Evolutionary conservation across 2,329 filamentous ascomycete species (phyloP), one percentile per base, ranked within the genome.

Genomic region (Phoma sp.): DNA sequence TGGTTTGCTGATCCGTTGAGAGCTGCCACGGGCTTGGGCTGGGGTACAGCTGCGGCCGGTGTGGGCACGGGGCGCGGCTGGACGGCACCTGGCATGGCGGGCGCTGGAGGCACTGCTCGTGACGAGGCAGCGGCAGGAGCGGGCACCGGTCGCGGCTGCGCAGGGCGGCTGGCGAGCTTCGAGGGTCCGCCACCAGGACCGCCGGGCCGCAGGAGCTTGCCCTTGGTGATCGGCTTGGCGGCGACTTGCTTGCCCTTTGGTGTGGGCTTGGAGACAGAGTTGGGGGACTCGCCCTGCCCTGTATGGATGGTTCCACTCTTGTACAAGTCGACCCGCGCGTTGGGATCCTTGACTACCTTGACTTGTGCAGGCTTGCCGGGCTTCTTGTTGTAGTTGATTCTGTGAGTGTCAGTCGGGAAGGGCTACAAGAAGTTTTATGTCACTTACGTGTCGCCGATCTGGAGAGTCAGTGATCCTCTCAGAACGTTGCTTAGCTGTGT

Each of bases 351-450:
- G 57, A 96, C 71, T 7, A 90, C 90, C 79, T 98, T 98, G 70
- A 99, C 89, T 5, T 86, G 78, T 48, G 93, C 89, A 74, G 91
- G 84, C 79, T 99, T 99, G 50, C 91, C 91, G 1, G 95, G 95
- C 77, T 99, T 99, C 83, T 98, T 99, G 71, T 93, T 93, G 76
- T 96, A 99, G 72, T 96, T 91, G 64, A 99, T 93, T 4, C 78
- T 83, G 60, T 49, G 18, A 53, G 22, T 41, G 56, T 76, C 63
- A 76, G 69, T 51, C 23, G 13, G 11, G 6, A 9, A 14, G 27
- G n/a, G 7, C 4, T 7, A 18, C 18, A 1, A 11, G 2, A 4
- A 36, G 47, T 4, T 10, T n/a, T 36, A 6, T 6, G 27, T 6
- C 41, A 75, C 80, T 77, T 72, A 82, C 55, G 82, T 83, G 25